phyloP scores from a whole-genome alignment of 2,329 filamentous ascomycete genomes.

The Botrytis elliptica region DNA sequence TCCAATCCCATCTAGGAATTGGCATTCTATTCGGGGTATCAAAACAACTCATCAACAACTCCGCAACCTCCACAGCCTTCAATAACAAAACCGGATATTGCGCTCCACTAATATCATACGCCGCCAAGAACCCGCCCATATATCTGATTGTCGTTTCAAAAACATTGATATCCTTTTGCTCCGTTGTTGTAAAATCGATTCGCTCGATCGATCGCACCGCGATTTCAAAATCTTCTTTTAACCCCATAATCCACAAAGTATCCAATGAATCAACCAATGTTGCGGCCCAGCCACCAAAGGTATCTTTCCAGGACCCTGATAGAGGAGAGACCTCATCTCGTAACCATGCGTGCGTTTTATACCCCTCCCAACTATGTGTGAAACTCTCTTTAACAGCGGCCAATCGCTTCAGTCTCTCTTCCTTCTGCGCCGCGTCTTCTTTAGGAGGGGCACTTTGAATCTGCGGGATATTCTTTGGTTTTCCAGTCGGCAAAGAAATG shows the following conservation, averaged over 20 bases:
- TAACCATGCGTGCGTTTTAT: conserved; percentile 75
- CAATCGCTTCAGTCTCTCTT: conserved; percentile 30
- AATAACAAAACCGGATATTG: conserved; percentile 64
- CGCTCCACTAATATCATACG: conserved; percentile 80
- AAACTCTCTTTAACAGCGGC: conserved; percentile 37
- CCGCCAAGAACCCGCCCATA: conserved; percentile 79
- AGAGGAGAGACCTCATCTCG: conserved; percentile 84
- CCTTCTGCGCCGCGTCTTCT: conserved; percentile 30
- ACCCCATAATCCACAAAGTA: conserved; percentile 82
- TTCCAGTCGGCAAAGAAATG: conserved; percentile 35
- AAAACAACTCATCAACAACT: conserved; percentile 69
- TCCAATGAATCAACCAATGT: conserved; percentile 82
- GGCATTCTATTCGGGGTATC: conserved; percentile 95
- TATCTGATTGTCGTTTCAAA: conserved; percentile 95
- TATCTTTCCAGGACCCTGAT: conserved; percentile 65
- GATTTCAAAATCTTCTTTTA: conserved; percentile 76
- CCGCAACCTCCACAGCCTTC: conserved; percentile 69
- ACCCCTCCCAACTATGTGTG: conserved; percentile 68
- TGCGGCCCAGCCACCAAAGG: conserved; percentile 90
- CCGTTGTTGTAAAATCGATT: conserved; percentile 78
- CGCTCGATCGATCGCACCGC: conserved; percentile 65
- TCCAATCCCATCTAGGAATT: conserved; percentile 46
- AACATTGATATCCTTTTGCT: conserved; percentile 44
- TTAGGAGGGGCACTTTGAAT: conserved; percentile 32
- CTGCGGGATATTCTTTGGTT: conserved; percentile 31